Evolutionary conservation across 176 grass and related monocot genomes (phyloP).

Genomic region (Alloteropsis semialata): DNA sequence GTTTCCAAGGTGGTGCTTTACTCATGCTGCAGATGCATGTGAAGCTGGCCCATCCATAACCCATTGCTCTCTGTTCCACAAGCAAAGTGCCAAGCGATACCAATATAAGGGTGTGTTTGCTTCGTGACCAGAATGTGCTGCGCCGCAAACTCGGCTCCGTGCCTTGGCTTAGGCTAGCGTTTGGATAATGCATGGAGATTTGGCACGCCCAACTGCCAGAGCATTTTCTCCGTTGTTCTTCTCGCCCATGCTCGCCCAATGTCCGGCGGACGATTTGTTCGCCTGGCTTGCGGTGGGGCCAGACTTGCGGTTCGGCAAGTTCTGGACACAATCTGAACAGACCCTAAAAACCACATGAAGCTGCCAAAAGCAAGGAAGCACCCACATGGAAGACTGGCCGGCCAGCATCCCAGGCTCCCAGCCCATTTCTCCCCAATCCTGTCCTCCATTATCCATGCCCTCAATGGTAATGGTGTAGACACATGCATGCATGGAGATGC

Average conservation of each 20-base stretch:
- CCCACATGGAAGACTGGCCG: constrained; percentile 35
- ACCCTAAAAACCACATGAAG: constrained; percentile 24
- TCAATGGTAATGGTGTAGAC: background rate
- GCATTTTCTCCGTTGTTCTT: too few relatives aligned
- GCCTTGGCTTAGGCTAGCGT: too few relatives aligned
- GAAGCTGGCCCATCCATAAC: constrained; percentile 26
- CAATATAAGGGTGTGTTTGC: too few relatives aligned
- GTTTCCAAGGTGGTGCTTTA: constrained; percentile 31
- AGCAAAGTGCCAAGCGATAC: constrained; percentile 18
- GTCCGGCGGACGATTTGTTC: too few relatives aligned
- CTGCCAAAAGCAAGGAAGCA: constrained; percentile 35
- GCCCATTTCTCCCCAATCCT: constrained; percentile 5
- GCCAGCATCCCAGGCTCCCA: constrained; percentile 1
- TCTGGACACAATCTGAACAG: too few relatives aligned
- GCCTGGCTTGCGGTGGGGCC: too few relatives aligned
- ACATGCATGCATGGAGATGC: background rate
- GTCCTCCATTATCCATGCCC: background rate
- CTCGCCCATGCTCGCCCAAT: too few relatives aligned
- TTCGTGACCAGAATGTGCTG: too few relatives aligned
- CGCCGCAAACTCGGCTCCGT: too few relatives aligned
- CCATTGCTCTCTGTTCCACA: background rate
- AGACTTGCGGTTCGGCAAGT: too few relatives aligned
- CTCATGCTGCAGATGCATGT: constrained; percentile 29
- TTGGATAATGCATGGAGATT: too few relatives aligned
- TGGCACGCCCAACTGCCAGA: too few relatives aligned